These are phyloP conservation scores for Diddensiella transvaalensis DNA, from an alignment of 805 yeast genomes.

Conservation along the genomic window DNA sequence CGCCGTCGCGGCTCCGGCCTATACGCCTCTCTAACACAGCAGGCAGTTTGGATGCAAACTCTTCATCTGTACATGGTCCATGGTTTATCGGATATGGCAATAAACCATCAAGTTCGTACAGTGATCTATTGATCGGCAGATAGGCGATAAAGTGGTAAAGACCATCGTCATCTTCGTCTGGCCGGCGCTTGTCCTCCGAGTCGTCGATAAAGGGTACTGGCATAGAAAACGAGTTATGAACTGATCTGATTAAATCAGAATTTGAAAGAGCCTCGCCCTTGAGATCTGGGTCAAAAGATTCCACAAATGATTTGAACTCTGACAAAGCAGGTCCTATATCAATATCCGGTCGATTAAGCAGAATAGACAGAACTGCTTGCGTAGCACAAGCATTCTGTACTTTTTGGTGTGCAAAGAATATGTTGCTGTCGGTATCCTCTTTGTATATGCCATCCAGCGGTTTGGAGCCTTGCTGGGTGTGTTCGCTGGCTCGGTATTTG, in stretches of 20 bases:
- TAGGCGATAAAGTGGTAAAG: conserved; percentile 61
- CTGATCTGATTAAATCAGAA: conserved; percentile 51
- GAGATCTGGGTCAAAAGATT: conserved; percentile 51
- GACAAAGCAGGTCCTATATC: conserved; percentile 48
- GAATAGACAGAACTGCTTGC: conserved; percentile 58
- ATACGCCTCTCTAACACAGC: conserved; percentile 46
- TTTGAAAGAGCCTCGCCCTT: conserved; percentile 60
- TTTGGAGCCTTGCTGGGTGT: conserved; percentile 2
- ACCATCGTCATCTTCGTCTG: conserved; percentile 46
- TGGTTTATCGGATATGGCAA: conserved; percentile 54
- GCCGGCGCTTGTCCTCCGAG: conserved; percentile 19
- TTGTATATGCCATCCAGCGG: conserved; percentile 47
- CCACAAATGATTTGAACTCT: conserved; percentile 48
- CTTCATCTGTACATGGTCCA: conserved; percentile 39
- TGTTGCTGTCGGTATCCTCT: conserved; percentile 28
- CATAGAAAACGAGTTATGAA: conserved; percentile 59
- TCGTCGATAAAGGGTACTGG: conserved; percentile 53
- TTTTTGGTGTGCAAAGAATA: conserved; percentile 61
- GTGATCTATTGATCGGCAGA: conserved; percentile 40
- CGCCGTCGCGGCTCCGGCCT: conserved; percentile 42
- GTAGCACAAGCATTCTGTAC: conserved; percentile 74
- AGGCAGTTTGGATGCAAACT: conserved; percentile 43
- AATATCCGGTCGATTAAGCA: conserved; percentile 43
- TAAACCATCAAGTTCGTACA: conserved; percentile 64
- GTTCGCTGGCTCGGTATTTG: conserved; percentile 48